A percentile compares a stretch with the other conserved stretches of the same genome.
phyloP scores from a whole-genome alignment of 2,329 filamentous ascomycete genomes.

The Epichloe sibirici region DNA sequence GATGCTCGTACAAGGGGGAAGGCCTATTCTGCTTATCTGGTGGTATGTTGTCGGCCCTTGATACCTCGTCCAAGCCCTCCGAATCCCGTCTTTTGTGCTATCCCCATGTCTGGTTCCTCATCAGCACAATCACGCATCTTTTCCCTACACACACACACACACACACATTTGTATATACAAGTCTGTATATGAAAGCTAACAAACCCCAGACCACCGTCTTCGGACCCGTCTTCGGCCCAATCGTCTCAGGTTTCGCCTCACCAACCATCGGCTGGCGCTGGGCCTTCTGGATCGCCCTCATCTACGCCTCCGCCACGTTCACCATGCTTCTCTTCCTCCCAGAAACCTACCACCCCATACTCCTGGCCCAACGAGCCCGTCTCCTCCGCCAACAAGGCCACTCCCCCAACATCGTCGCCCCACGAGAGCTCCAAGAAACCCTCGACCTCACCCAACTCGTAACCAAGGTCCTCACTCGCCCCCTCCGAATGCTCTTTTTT shows the following conservation, averaged over 20 bases:
- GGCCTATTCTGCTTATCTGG: constrained; percentile 37
- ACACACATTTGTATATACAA: no score
- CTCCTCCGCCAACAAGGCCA: constrained; percentile 44
- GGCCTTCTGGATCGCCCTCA: constrained; percentile 58
- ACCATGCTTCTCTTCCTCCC: constrained; percentile 50
- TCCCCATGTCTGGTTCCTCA: no score
- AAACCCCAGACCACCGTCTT: constrained; percentile 42
- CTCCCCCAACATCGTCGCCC: constrained; percentile 39
- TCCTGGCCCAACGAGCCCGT: constrained; percentile 44
- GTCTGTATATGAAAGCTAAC: not conserved
- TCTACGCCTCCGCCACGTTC: constrained; percentile 52
- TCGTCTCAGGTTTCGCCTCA: constrained; percentile 50
- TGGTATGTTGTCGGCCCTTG: constrained; percentile 22
- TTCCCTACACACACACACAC: no score
- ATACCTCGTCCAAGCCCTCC: not conserved
- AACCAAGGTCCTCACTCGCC: constrained; percentile 59
- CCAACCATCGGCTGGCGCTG: constrained; percentile 52
- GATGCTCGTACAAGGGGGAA: constrained; percentile 17
- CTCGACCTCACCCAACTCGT: constrained; percentile 44
- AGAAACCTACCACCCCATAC: constrained; percentile 48
- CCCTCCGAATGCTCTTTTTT: constrained; percentile 57
- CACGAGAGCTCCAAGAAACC: constrained; percentile 47
- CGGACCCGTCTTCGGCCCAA: constrained; percentile 54
- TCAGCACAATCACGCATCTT: no score
- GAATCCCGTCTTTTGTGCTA: no score